Evolutionary conservation across 805 yeast genomes (phyloP), one percentile per base, ranked within the genome.

Genomic region (Wickerhamomyces ciferrii): DNA sequence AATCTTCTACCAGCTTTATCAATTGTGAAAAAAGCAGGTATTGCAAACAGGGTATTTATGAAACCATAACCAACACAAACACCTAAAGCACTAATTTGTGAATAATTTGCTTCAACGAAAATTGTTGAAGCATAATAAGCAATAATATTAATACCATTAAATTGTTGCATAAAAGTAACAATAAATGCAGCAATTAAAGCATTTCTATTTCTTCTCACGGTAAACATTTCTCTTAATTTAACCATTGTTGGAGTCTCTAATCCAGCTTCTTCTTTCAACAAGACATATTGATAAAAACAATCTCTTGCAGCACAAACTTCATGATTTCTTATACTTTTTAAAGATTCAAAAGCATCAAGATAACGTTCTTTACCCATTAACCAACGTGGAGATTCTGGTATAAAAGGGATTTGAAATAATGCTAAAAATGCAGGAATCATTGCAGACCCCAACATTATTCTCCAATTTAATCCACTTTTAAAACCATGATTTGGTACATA

Each of bases 61-160:
- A 84, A 77, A 60, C 96, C 96, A 55, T 84, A 88, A 2, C 96
- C 96, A 81, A 90, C 78, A 1, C 95, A 86, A 0, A 95, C 95
- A 54, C 84, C 67, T 59, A 88, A 65, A 0, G 96, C 82, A 48
- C 77, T 72, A 50, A 76, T 71, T 49, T 76, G 79, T 36, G 76
- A 65, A 65, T 84, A 82, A 39, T 85, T 85, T 21, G 90, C 79
- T 47, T 81, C 75, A 19, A 74, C 63, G 67, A 88, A 88, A 48
- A 88, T 87, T 10, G 85, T 73, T 0, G 94, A 83, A 1, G 92
- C 84, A 65, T 86, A 88, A 67, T 87, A 85, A 19, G 95, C 92
- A 65, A 88, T 86, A 45, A 87, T 92, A 59, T 88, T 88, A 63
- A 88, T 79, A 55, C 96, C 96, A 67, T 95, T 88, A 68, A 87